Conservation (phyloP, 2,329 filamentous ascomycete genomes). For the Stagonosporopsis chrysanthemi region DNA sequence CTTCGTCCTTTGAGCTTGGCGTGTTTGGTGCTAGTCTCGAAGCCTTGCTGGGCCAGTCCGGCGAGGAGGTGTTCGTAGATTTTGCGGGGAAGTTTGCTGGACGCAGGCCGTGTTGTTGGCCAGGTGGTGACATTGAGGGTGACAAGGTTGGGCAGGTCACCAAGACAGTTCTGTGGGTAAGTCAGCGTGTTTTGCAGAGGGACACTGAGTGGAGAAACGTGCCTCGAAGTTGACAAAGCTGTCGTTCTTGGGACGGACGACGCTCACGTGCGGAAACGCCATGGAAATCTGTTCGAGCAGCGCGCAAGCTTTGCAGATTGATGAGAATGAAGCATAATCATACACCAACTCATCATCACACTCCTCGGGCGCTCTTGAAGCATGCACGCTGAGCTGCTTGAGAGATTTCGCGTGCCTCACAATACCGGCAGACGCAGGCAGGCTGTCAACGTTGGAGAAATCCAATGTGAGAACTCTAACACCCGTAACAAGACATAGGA, state of each 20-base stretch:
- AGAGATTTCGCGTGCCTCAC: slow-evolving; percentile 56
- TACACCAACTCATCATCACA: slow-evolving; percentile 55
- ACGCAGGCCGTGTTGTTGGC: slow-evolving; percentile 54
- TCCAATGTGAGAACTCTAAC: slow-evolving; percentile 56
- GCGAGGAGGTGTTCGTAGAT: slow-evolving; percentile 57
- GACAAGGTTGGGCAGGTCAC: slow-evolving; percentile 51
- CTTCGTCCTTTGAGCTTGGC: slow-evolving; percentile 36
- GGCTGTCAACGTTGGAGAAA: slow-evolving; percentile 49
- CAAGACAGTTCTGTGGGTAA: slow-evolving; percentile 42
- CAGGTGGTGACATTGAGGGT: slow-evolving; percentile 59
- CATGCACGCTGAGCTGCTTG: slow-evolving; percentile 55
- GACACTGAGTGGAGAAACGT: slow-evolving; percentile 8
- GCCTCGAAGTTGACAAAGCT: slow-evolving; percentile 55
- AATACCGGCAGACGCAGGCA: slow-evolving; percentile 55
- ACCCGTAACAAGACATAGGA: slow-evolving; percentile 56
- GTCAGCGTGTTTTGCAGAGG: neutral
- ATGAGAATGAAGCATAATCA: slow-evolving; percentile 53
- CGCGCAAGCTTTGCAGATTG: slow-evolving; percentile 56
- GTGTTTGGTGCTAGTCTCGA: slow-evolving; percentile 41
- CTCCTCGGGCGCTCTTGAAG: slow-evolving; percentile 45
- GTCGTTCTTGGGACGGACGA: slow-evolving; percentile 52
- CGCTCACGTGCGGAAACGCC: slow-evolving; percentile 56
- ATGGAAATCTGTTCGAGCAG: slow-evolving; percentile 56
- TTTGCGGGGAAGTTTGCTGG: slow-evolving; percentile 51
- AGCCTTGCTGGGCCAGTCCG: slow-evolving; percentile 49